phyloP scores from a whole-genome alignment of 2,329 filamentous ascomycete species.

The Alternaria longipes region DNA sequence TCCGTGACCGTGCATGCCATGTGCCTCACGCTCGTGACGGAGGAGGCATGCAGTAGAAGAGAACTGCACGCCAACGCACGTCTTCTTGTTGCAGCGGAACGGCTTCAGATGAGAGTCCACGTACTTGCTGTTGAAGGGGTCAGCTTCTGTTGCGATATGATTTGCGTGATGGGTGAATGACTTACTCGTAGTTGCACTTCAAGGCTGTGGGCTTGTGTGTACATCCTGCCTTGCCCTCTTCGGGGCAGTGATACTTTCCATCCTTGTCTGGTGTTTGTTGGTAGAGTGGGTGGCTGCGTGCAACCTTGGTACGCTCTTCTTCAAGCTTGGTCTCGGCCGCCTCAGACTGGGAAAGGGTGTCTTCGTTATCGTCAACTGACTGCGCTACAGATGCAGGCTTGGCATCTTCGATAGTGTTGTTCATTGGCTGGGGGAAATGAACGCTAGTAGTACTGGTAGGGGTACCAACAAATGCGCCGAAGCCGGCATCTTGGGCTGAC shows the following conservation, averaged over 20 bases:
- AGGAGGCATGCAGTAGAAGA: constrained; percentile 95
- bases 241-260: constrained; percentile 93
- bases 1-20: constrained; percentile 94
- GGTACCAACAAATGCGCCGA: constrained; percentile 42
- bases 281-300: constrained; percentile 71
- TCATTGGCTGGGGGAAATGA: constrained; percentile 32
- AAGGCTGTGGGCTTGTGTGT: constrained; percentile 93
- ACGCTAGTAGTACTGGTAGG: constrained; percentile 43
- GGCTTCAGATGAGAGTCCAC: constrained; percentile 97
- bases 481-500: constrained; percentile 36
- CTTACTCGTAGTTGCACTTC: constrained; percentile 99
- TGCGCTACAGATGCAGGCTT: constrained; percentile 33
- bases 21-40: constrained; percentile 93
- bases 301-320: constrained; percentile 51
- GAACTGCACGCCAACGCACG: constrained; percentile 86
- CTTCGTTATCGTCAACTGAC: constrained; percentile 43
- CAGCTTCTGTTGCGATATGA: constrained; percentile 15
- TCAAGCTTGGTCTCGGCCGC: constrained; percentile 45
- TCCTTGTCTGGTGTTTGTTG: constrained; percentile 72
- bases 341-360: constrained; percentile 38
- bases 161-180: background rate
- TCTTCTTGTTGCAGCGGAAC: constrained; percentile 88
- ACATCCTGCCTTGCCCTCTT: constrained; percentile 77
- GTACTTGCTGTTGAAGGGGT: constrained; percentile 75
- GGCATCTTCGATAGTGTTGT: constrained; percentile 37